phyloP scores from a whole-genome alignment of 208 protist species.

The Polymyxa betae region DNA sequence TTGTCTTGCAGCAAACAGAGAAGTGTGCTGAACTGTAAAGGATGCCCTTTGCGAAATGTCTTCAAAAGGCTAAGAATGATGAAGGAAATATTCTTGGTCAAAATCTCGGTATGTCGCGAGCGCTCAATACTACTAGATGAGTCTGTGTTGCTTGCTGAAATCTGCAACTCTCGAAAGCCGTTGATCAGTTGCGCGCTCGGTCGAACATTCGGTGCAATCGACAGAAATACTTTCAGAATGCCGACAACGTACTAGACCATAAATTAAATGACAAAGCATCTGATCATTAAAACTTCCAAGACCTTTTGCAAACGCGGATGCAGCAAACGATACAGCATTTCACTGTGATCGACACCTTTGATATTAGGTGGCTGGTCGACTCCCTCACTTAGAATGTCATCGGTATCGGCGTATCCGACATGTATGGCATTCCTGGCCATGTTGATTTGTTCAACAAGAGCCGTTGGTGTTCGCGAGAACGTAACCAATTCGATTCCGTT shows the following conservation, averaged over 20 bases:
- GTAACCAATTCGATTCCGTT: constrained; percentile 42
- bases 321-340: too few relatives aligned
- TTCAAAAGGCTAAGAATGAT: constrained; percentile 21
- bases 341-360: not conserved
- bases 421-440: not conserved
- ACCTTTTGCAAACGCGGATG: not conserved
- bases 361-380: not conserved
- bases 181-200: constrained; percentile 34
- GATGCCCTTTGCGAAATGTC: not conserved
- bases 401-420: not conserved
- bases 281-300: too few relatives aligned
- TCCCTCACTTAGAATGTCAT: not conserved
- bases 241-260: constrained; percentile 1
- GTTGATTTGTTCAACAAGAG: not conserved
- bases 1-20: constrained; percentile 50
- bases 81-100: constrained; percentile 32
- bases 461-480: not conserved
- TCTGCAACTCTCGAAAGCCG: not conserved
- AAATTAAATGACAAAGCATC: too few relatives aligned
- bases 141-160: not conserved
- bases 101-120: constrained; percentile 13
- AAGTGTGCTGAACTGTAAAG: not conserved
- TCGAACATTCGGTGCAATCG: constrained; percentile 34
- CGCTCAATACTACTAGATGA: not conserved
- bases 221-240: constrained; percentile 19